These are phyloP conservation scores for Rugonectria rugulosa DNA, from an alignment of 2,329 filamentous ascomycete genomes.

Conservation along the genomic window DNA sequence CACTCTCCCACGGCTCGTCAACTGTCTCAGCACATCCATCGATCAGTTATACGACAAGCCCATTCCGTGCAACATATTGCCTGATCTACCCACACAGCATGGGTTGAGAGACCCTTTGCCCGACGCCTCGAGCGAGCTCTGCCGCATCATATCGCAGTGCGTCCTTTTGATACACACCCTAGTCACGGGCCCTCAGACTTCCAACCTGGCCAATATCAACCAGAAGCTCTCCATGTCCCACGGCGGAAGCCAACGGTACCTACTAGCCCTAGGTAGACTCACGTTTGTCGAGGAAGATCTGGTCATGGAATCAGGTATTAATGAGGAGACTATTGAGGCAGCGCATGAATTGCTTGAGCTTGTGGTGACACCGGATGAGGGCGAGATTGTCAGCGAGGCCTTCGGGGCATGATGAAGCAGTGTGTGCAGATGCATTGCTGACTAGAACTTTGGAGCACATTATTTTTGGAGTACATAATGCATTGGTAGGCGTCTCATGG, in stretches of 20 bases:
- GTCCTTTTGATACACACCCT: slow-evolving; percentile 61
- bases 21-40: slow-evolving; percentile 69
- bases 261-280: slow-evolving; percentile 81
- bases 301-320: slow-evolving; percentile 78
- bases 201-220: slow-evolving; percentile 65
- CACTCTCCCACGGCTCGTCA: slow-evolving; percentile 77
- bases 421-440: background rate
- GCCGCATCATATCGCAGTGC: slow-evolving; percentile 56
- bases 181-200: slow-evolving; percentile 56
- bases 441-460: background rate
- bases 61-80: slow-evolving; percentile 51
- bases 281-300: slow-evolving; percentile 83
- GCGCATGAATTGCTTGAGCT: slow-evolving; percentile 85
- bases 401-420: slow-evolving; percentile 45
- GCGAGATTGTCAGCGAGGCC: slow-evolving; percentile 53
- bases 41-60: slow-evolving; percentile 74
- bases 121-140: slow-evolving; percentile 44
- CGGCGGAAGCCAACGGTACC: slow-evolving; percentile 81
- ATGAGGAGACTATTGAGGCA: slow-evolving; percentile 78
- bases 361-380: slow-evolving; percentile 78
- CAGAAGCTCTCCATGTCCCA: slow-evolving; percentile 74
- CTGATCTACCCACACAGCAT: slow-evolving; percentile 26
- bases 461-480: slow-evolving; percentile 8
- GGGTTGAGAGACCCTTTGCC: background rate
- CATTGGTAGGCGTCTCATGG: too few relatives aligned